Evolutionary conservation across 495 filamentous ascomycete genomes (phyloP), one percentile per base, ranked within the genome.

Genomic region (Collariella sp.): DNA sequence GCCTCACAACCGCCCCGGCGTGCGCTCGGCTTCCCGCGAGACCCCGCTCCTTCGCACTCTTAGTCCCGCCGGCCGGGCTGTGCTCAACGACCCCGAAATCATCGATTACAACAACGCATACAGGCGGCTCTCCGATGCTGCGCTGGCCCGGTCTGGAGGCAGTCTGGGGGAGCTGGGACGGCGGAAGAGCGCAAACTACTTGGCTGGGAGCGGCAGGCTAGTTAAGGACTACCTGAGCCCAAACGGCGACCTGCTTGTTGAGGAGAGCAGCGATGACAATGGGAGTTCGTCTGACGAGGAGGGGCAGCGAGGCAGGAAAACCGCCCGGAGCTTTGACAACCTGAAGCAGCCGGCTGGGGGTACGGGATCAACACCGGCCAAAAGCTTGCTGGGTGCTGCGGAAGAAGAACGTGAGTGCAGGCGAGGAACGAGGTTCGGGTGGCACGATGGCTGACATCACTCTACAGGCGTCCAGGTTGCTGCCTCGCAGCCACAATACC

Each of bases 331-430:
- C 31, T 54, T 69, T 52, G 57, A 76, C 56, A 50, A 45, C 9
- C 41, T 36, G 18, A 56, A 54, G n/a, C 11, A 54, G 12, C 20
- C n/a, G n/a, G n/a, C n/a, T n/a, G n/a, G n/a, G n/a, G n/a, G n/a
- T n/a, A n/a, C n/a, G n/a, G n/a, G 63, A 56, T 13, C 68, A 64
- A 26, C 68, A 68, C 69, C 69, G 46, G 71, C 74, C 1, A 72
- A 74, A 60, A 85, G 79, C 61, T 63, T 86, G 36, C 63, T 87
- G 19, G 84, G 82, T 44, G 85, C 83, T 12, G 81, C 83, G 10
- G 85, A 90, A 66, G 84, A 90, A 71, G 87, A 91, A 64, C 79
- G 88, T 86, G n/a, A n/a, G n/a, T n/a, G n/a, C n/a, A 81, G 58
- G 86, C 82, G 19, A 2, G 35, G 31, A 13, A 34, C 34, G 22